Evolutionary conservation across 2,329 filamentous ascomycete species (phyloP).

Genomic region (Penicillium rolfsii): DNA sequence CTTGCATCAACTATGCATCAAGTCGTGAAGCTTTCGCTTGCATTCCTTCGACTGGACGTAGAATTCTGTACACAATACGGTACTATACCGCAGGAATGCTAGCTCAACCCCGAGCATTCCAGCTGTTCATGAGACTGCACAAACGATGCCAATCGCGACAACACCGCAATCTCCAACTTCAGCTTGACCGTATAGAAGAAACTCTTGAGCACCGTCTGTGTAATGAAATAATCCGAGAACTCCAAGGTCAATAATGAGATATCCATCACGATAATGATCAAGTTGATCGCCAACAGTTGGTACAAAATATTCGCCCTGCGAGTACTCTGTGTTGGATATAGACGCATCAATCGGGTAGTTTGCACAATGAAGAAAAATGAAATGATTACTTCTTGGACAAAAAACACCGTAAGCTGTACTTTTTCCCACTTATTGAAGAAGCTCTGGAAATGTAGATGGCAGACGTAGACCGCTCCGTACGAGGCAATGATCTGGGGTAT

Average conservation of each 20-base stretch:
- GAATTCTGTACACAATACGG: neutral
- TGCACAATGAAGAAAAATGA: slow-evolving; percentile 17
- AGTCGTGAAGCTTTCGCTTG: neutral
- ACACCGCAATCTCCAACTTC: slow-evolving; percentile 16
- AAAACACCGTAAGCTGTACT: slow-evolving; percentile 19
- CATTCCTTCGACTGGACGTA: neutral
- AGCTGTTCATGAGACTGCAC: neutral
- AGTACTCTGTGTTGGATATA: slow-evolving; percentile 11
- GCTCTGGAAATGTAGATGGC: neutral
- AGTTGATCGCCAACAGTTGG: slow-evolving; percentile 18
- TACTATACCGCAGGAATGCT: neutral
- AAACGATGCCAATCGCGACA: slow-evolving; percentile 11
- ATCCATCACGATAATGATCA: slow-evolving; percentile 18
- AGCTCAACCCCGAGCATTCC: neutral
- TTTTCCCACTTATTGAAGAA: slow-evolving; percentile 19
- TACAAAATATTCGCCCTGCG: slow-evolving; percentile 19
- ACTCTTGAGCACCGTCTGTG: slow-evolving; percentile 16
- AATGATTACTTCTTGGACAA: slow-evolving; percentile 20
- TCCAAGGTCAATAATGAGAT: slow-evolving; percentile 17
- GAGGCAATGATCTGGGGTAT: slow-evolving; percentile 17
- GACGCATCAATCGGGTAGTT: slow-evolving; percentile 11
- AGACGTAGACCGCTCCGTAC: slow-evolving; percentile 18
- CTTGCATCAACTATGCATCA: neutral
- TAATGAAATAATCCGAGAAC: slow-evolving; percentile 8
- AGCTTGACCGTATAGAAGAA: slow-evolving; percentile 21